Base-by-base conservation (phyloP, 139 green algal species). In the Tetraselmis striata region DNA sequence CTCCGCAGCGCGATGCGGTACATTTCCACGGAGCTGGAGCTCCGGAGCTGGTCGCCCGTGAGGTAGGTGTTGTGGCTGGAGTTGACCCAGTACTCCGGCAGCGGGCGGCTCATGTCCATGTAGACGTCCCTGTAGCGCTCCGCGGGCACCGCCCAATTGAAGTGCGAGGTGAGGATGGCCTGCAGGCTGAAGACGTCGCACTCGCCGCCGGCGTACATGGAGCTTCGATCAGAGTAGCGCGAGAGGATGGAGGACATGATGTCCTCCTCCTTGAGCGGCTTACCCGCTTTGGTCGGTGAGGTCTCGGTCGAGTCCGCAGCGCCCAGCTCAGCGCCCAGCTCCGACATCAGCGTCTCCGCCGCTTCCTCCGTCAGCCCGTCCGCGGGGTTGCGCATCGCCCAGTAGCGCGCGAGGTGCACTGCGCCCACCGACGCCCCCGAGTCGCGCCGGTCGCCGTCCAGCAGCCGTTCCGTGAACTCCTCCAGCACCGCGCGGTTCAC, bases 21-120 rank as follows among this genome's bases (percentile, higher is more conserved):
- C 76, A 58, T 81, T 30, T 77, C 22, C 24, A 32, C 30, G 2
- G 5, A 59, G 59, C 59, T 45, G 24, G 23, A 29, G 2, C 29
- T 77, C 32, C 31, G 32, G 2, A 86, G 67, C 45, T 86, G 83
- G 32, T 86, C 58, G 1, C 83, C 83, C 11, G 31, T 30, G 27
- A 86, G 80, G 76, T 86, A 86, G 31, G 83, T 83, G 32, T 86
- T 86, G 77, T 86, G 83, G 31, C 28, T 77, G 11, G 59, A 81
- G 2, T 86, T 86, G 28, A 86, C 76, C 58, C 80, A 86, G 31
- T 86, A 86, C 28, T 83, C 30, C 27, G 27, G 79, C 29, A 86
- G 2, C 29, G 76, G 75, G 24, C 1, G 76, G 11, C 29, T 22
- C 76, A 79, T 79, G 76, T 79, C 76, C 29, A 45, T 31, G 76